Conservation (phyloP, 768 basidiomycete genomes). For the Suillus alpinus region DNA sequence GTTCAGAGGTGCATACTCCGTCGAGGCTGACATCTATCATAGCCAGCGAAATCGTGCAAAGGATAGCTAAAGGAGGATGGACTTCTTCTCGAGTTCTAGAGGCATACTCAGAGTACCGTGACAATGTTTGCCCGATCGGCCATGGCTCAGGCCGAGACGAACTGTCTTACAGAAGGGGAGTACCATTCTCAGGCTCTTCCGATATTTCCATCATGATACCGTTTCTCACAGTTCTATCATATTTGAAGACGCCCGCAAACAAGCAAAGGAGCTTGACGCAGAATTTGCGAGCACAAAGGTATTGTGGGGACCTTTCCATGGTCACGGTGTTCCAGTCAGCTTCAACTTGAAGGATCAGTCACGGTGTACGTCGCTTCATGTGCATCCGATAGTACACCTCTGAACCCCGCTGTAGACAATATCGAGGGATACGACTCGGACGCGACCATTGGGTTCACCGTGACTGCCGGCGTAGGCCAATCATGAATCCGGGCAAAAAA, state of each 20-base stretch:
- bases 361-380: slow-evolving; percentile 43
- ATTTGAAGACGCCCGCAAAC: slow-evolving; percentile 63
- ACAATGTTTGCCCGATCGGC: slow-evolving; percentile 44
- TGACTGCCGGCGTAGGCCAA: slow-evolving; percentile 70
- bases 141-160: slow-evolving; percentile 62
- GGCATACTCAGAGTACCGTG: no score
- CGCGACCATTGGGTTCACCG: slow-evolving; percentile 67
- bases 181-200: neutral
- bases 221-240: slow-evolving; percentile 65
- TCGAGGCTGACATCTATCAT: neutral
- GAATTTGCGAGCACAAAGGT: slow-evolving; percentile 57
- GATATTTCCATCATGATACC: neutral
- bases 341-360: slow-evolving; percentile 80
- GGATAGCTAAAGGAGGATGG: slow-evolving; percentile 40
- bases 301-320: slow-evolving; percentile 71
- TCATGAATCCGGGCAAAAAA: slow-evolving; percentile 51
- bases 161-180: slow-evolving; percentile 79
- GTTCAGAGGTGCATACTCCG: neutral
- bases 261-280: slow-evolving; percentile 63
- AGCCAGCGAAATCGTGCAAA: slow-evolving; percentile 45
- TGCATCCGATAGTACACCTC: neutral
- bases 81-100: slow-evolving; percentile 43
- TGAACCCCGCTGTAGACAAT: slow-evolving; percentile 41
- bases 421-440: slow-evolving; percentile 67
- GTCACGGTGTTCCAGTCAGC: slow-evolving; percentile 76